Evolutionary conservation across 257 asterid species (phyloP).

Genomic region (Solanum etuberosum): DNA sequence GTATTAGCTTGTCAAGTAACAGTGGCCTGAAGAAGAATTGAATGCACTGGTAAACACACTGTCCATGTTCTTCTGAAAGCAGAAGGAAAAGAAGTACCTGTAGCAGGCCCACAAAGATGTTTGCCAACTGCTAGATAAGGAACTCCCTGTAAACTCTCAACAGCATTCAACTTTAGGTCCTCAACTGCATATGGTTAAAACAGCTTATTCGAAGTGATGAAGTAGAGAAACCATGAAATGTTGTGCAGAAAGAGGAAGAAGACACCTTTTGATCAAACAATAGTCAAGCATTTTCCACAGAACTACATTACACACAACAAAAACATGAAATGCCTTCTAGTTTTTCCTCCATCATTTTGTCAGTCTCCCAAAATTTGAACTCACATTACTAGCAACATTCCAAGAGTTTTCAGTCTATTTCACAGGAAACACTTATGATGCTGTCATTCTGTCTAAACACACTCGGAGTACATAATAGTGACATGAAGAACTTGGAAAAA

Average conservation of each 20-base stretch:
- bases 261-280: no score
- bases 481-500: not conserved
- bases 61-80: not conserved
- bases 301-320: no score
- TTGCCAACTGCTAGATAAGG: slow-evolving; percentile 69
- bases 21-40: not conserved
- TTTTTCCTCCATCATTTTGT: not conserved
- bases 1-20: not conserved
- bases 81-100: slow-evolving; percentile 41
- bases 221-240: not conserved
- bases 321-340: no score
- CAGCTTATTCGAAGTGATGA: not conserved
- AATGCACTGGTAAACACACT: not conserved
- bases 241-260: not conserved
- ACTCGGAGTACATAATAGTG: not conserved
- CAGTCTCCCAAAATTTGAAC: no score
- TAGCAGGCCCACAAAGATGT: slow-evolving; percentile 94
- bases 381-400: no score
- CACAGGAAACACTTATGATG: no score
- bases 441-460: not conserved
- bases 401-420: no score
- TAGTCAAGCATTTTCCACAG: no score
- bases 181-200: slow-evolving; percentile 46
- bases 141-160: slow-evolving; percentile 46
- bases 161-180: slow-evolving; percentile 67